Evolutionary conservation across 805 yeast genomes (phyloP).

Genomic region (Wickerhamomyces chambardii): DNA sequence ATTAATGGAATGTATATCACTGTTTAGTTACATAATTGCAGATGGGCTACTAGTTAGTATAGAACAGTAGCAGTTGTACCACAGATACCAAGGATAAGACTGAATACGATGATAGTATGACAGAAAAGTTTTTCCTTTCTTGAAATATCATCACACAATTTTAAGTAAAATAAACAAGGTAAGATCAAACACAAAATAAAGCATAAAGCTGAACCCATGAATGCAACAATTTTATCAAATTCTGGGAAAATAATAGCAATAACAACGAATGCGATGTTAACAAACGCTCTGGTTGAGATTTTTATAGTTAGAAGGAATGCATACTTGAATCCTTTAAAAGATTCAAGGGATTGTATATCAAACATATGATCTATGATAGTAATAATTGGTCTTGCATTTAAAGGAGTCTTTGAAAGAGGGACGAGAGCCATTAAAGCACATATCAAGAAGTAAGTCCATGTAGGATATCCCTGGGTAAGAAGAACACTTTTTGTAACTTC

Average conservation of each 20-base stretch:
- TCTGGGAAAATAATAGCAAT: conserved; percentile 63
- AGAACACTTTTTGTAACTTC: conserved; percentile 74
- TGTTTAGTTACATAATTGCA: too few relatives aligned
- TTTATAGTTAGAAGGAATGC: conserved; percentile 12
- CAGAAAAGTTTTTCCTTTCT: conserved; percentile 29
- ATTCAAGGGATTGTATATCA: conserved; percentile 19
- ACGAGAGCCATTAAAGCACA: conserved; percentile 70
- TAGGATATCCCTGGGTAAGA: conserved; percentile 58
- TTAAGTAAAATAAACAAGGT: conserved; percentile 66
- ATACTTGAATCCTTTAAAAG: conserved; percentile 11
- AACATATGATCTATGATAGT: conserved; percentile 56
- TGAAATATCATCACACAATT: conserved; percentile 38
- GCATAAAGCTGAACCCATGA: conserved; percentile 75
- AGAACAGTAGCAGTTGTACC: conserved; percentile 52
- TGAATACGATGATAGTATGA: conserved; percentile 31
- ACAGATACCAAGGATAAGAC: conserved; percentile 38
- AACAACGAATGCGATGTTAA: conserved; percentile 48
- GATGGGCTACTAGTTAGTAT: too few relatives aligned
- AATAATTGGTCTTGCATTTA: conserved; percentile 75
- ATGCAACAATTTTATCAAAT: conserved; percentile 75
- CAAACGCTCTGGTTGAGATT: conserved; percentile 23
- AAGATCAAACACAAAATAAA: conserved; percentile 71
- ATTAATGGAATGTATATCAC: too few relatives aligned
- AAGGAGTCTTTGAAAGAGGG: conserved; percentile 79
- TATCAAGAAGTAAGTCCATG: conserved; percentile 45